A percentile compares a stretch with the other conserved stretches of the same genome.
Conservation (phyloP, 352 stramenopile genomes). For the Vaucheria bursata region DNA sequence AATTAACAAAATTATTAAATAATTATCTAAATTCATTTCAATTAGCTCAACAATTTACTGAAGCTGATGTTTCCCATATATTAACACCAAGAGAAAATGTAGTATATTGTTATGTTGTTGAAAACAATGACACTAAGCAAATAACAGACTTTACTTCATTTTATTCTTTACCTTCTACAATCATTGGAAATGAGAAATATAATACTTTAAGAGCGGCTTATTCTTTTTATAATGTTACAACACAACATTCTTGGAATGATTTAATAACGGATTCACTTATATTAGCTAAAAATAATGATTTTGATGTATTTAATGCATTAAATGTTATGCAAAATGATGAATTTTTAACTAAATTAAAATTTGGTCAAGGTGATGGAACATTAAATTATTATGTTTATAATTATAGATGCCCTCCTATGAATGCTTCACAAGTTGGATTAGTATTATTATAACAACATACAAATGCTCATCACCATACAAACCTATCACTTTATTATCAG, state of each 20-base stretch:
- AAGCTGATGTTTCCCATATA: neutral
- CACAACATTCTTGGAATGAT: conserved; percentile 57
- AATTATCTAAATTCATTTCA: no score
- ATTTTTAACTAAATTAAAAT: conserved; percentile 63
- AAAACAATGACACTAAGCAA: neutral
- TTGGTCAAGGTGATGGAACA: conserved; percentile 77
- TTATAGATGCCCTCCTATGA: conserved; percentile 70
- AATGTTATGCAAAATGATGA: conserved; percentile 79
- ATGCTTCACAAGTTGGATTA: conserved; percentile 68
- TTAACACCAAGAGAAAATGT: neutral
- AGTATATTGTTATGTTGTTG: neutral
- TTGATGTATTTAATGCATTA: conserved; percentile 86
- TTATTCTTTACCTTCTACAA: conserved; percentile 92
- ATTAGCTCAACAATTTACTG: no score
- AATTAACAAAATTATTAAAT: no score
- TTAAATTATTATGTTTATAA: conserved; percentile 92
- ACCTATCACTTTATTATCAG: no score
- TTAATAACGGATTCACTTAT: conserved; percentile 76
- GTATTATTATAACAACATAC: conserved; percentile 78
- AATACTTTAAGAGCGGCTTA: conserved; percentile 89
- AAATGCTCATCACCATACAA: no score
- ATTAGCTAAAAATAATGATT: conserved; percentile 61
- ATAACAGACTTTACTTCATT: conserved; percentile 60
- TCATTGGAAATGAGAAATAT: conserved; percentile 89
- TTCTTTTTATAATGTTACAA: conserved; percentile 95